Evolutionary conservation across 2,329 filamentous ascomycete species (phyloP).

Genomic region (Verticillium klebahnii): DNA sequence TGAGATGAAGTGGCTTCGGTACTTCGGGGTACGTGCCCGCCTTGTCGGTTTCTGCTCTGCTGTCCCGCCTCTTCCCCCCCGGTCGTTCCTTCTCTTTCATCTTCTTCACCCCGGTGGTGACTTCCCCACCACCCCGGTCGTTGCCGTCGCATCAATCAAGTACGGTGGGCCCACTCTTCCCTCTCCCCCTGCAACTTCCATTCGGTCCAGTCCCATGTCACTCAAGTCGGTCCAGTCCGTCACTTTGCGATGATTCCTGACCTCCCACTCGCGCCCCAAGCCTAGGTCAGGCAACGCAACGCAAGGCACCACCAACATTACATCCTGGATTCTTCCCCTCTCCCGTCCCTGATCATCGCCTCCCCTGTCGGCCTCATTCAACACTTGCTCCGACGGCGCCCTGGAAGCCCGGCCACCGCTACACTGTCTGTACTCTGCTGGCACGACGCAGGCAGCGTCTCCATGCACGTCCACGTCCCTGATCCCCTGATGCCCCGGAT

Average conservation of each 20-base stretch:
- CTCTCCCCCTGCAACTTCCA: neutral
- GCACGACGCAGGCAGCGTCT: neutral
- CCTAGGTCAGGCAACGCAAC: neutral
- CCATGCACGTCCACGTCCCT: neutral
- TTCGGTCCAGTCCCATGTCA: neutral
- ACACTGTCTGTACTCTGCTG: neutral
- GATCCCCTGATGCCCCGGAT: neutral
- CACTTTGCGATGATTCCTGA: neutral
- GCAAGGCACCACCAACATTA: neutral
- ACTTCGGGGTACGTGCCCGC: conserved; percentile 1
- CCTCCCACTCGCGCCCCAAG: neutral
- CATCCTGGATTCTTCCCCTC: neutral
- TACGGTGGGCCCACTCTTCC: neutral
- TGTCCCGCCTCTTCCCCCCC: neutral
- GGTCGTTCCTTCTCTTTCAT: neutral
- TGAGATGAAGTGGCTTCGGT: neutral
- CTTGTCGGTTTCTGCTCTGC: neutral
- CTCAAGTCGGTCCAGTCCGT: neutral
- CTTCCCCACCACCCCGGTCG: neutral
- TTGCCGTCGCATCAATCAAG: neutral
- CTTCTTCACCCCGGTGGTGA: neutral
- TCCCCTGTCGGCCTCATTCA: neutral
- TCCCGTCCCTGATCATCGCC: neutral
- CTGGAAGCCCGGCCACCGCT: neutral
- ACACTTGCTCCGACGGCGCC: neutral